These are phyloP conservation scores for Pisolithus marmoratus DNA, from an alignment of 768 basidiomycete genomes.

Conservation along the genomic window DNA sequence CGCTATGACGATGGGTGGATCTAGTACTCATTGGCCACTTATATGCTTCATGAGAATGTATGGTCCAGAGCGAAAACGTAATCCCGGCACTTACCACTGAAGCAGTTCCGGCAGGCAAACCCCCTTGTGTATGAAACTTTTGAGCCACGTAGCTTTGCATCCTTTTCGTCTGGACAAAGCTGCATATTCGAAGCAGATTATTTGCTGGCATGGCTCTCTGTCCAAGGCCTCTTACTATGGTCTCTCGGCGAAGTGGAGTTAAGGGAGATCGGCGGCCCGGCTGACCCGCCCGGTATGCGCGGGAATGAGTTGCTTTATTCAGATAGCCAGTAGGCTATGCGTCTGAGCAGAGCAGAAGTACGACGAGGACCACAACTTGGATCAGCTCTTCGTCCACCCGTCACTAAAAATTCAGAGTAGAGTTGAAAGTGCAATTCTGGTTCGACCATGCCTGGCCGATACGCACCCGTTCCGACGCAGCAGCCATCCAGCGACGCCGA, in stretches of 20 bases:
- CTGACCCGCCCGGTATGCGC: too few relatives aligned
- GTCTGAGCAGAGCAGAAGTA: too few relatives aligned
- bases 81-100: background rate
- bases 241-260: too few relatives aligned
- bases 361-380: too few relatives aligned
- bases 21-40: background rate
- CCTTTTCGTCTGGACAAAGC: background rate
- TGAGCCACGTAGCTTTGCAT: background rate
- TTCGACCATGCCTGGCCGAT: slow-evolving; percentile 41
- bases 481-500: slow-evolving; percentile 39
- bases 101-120: too few relatives aligned
- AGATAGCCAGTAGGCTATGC: too few relatives aligned
- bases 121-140: background rate
- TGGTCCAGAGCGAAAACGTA: background rate
- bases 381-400: too few relatives aligned
- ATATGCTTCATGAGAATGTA: background rate
- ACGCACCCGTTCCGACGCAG: slow-evolving; percentile 47
- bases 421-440: background rate
- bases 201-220: background rate
- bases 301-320: too few relatives aligned
- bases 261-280: too few relatives aligned
- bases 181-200: background rate
- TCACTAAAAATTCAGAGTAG: too few relatives aligned
- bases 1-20: background rate
- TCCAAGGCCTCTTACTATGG: too few relatives aligned